Conservation (phyloP, 768 basidiomycete species). For the Lentinula lateritia region DNA sequence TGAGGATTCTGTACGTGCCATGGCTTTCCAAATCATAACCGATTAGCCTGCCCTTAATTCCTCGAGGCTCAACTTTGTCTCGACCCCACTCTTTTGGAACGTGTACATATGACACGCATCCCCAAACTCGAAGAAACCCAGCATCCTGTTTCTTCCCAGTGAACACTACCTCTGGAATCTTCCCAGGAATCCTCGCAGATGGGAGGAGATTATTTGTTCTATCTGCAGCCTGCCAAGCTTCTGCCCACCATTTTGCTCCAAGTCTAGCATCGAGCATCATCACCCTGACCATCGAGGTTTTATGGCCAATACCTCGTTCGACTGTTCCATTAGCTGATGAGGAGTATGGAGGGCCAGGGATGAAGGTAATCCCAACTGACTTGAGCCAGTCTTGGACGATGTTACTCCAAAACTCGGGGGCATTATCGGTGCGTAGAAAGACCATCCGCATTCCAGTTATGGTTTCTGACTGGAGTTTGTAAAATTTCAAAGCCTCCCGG, state of each 20-base stretch:
- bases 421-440: conserved; percentile 14
- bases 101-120: conserved; percentile 17
- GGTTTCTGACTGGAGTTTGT: not conserved
- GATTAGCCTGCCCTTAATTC: not conserved
- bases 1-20: not conserved
- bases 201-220: not conserved
- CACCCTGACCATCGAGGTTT: not conserved
- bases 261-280: conserved; percentile 9
- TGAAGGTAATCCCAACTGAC: conserved; percentile 1
- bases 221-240: not conserved
- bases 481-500: not conserved
- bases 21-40: not conserved
- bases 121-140: conserved; percentile 15
- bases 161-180: not conserved
- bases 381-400: conserved; percentile 9
- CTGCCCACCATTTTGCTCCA: conserved; percentile 9
- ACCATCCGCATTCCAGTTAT: not conserved
- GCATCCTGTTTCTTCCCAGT: conserved; percentile 4
- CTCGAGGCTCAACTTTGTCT: conserved; percentile 2
- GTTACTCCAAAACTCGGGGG: conserved; percentile 13
- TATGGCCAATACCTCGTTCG: conserved; percentile 7
- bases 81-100: conserved; percentile 12
- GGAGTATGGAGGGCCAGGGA: conserved; percentile 1
- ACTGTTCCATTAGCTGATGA: conserved; percentile 7
- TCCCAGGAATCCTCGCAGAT: not conserved